A percentile compares a stretch with the other conserved stretches of the same genome.
Conservation (phyloP, 2,329 filamentous ascomycete genomes). For the Cercospora sesami region DNA sequence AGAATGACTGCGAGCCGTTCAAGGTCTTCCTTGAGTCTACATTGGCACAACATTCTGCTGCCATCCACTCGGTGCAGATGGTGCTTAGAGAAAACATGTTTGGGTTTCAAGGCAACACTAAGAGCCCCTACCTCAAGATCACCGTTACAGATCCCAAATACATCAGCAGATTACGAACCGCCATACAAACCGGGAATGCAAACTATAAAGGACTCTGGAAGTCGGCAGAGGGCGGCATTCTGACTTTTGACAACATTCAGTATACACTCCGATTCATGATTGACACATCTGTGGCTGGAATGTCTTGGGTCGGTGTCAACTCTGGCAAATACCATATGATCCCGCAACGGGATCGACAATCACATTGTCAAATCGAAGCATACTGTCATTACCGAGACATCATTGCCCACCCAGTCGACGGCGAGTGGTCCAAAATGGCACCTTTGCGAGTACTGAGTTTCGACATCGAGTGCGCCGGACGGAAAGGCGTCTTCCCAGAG, state of each 20-base stretch:
- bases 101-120: constrained; percentile 88
- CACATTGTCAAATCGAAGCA: constrained; percentile 95
- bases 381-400: constrained; percentile 78
- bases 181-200: constrained; percentile 72
- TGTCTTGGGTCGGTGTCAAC: constrained; percentile 94
- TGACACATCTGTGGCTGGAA: constrained; percentile 88
- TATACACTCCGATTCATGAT: constrained; percentile 98
- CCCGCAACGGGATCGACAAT: constrained; percentile 67
- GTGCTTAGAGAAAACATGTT: constrained; percentile 87
- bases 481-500: constrained; percentile 96
- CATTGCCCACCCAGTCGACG: constrained; percentile 81
- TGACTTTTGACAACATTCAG: constrained; percentile 94
- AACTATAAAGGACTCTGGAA: constrained; percentile 95
- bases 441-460: constrained; percentile 90
- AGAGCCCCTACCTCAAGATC: constrained; percentile 90
- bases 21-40: constrained; percentile 77
- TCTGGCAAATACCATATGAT: constrained; percentile 72
- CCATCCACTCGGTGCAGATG: constrained; percentile 78
- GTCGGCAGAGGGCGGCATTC: constrained; percentile 65
- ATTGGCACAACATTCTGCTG: constrained; percentile 69
- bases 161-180: constrained; percentile 72
- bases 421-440: constrained; percentile 98
- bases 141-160: constrained; percentile 86
- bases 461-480: constrained; percentile 96
- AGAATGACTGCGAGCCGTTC: constrained; percentile 74